These are phyloP conservation scores for Basipetospora sp. DNA, from an alignment of 2,329 filamentous ascomycete genomes.

Conservation along the genomic window DNA sequence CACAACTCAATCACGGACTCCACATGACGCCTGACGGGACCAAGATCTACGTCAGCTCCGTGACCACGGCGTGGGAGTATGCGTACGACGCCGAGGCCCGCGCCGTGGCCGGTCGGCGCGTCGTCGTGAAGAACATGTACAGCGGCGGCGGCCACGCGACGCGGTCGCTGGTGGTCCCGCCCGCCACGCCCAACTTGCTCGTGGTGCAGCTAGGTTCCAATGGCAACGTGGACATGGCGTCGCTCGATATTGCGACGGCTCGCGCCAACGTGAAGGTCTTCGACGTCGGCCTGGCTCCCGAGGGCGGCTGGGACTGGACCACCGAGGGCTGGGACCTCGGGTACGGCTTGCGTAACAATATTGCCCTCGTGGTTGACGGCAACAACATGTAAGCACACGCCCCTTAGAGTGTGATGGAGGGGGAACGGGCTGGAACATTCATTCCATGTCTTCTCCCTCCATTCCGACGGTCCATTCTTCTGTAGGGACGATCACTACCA, in stretches of 20 bases:
- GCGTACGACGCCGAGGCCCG: conserved; percentile 36
- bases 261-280: conserved; percentile 29
- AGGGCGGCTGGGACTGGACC: conserved; percentile 23
- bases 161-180: conserved; percentile 22
- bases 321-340: conserved; percentile 24
- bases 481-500: background rate
- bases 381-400: conserved; percentile 10
- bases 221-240: conserved; percentile 23
- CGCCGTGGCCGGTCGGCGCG: conserved; percentile 29
- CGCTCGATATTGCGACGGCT: conserved; percentile 19
- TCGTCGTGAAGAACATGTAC: conserved; percentile 24
- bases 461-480: no score
- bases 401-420: background rate
- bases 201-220: conserved; percentile 25
- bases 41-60: conserved; percentile 24
- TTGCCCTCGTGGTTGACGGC: conserved; percentile 41
- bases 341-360: conserved; percentile 43
- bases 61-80: conserved; percentile 37
- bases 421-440: no score
- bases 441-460: background rate
- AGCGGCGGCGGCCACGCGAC: conserved; percentile 25
- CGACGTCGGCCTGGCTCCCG: conserved; percentile 21
- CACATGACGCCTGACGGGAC: conserved; percentile 23
- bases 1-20: conserved; percentile 25
- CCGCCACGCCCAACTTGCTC: conserved; percentile 21